These are phyloP conservation scores for Nicotiana noctiflora DNA, from an alignment of 257 asterid genomes.

Conservation along the genomic window DNA sequence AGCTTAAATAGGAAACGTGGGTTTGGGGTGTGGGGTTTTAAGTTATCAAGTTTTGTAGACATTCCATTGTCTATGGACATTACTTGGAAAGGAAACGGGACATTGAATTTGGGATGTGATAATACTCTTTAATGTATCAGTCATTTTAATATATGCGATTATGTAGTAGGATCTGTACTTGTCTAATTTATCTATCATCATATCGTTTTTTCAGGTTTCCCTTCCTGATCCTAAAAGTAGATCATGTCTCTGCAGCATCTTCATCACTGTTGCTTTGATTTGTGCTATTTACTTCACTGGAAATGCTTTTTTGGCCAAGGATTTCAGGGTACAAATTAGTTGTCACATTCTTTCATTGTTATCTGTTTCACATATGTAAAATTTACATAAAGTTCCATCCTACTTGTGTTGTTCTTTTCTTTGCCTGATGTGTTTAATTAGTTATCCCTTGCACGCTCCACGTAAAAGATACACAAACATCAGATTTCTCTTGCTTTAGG, in stretches of 20 bases:
- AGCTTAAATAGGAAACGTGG: too few relatives aligned
- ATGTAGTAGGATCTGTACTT: not conserved
- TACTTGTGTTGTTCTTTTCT: not conserved
- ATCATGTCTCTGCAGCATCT: constrained; percentile 48
- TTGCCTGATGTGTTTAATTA: not conserved
- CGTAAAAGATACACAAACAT: not conserved
- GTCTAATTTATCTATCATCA: not conserved
- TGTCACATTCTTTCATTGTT: not conserved
- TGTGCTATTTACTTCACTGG: constrained; percentile 56
- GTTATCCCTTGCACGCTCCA: not conserved
- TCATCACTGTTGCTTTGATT: constrained; percentile 42
- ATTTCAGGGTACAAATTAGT: constrained; percentile 31
- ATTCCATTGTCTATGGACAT: too few relatives aligned
- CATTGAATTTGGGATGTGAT: too few relatives aligned
- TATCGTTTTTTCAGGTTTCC: constrained; percentile 32
- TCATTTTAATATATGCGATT: too few relatives aligned
- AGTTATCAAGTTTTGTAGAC: not conserved
- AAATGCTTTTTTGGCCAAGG: constrained; percentile 42
- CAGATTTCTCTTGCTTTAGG: not conserved
- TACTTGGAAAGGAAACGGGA: too few relatives aligned
- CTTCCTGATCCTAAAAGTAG: constrained; percentile 45
- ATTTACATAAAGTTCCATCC: not conserved
- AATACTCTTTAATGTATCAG: too few relatives aligned
- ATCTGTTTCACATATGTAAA: not conserved
- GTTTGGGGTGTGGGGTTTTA: too few relatives aligned